Base-by-base conservation (phyloP, 805 yeast species). In the Jamesozyma spencerorum region DNA sequence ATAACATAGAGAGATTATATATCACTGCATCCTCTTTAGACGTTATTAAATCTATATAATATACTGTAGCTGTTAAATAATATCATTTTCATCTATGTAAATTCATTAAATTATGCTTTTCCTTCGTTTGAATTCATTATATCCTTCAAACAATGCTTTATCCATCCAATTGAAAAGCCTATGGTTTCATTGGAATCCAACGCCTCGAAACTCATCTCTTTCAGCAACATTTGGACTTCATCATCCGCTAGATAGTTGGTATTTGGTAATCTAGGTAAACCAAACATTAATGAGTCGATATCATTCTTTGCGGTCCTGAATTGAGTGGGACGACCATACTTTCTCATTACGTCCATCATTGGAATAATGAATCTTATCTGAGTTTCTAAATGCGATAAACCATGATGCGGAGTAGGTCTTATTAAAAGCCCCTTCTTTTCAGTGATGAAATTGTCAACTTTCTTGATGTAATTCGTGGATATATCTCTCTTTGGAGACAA, bases 241-340 rank as follows among this genome's bases (percentile, higher is more conserved):
- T 31, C n/a, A 14, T 32, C 31, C 22, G 33, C 20, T 13, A 42
- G 22, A 47, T 77, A 77, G 48, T 75, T 71, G 19, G 74, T 74
- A 39, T 68, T 72, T n/a, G 92, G 92, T 49, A 82, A 68, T 34
- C 73, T 74, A 3, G 92, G 92, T 44, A 82, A 66, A 0, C 81
- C 88, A 62, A 81, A 83, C 42, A 81, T 65, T 51, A 82, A 56
- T 1, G 85, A 77, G 2, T 67, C 57, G 11, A 62, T 59, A 47
- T 79, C 74, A 2, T 55, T 54, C 56, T 77, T 76, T 41, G 71
- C 70, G 24, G 79, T 71, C 37, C 65, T 64, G 53, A 82, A 73
- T 44, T 67, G 75, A 20, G 64, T 62, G 3, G 92, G 90, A 44
- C 90, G 68, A n/a, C 92, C 92, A 55, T 82, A 83, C 37, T 81